phyloP scores from a whole-genome alignment of 2,329 filamentous ascomycete genomes.

The Anthostomella pinea region DNA sequence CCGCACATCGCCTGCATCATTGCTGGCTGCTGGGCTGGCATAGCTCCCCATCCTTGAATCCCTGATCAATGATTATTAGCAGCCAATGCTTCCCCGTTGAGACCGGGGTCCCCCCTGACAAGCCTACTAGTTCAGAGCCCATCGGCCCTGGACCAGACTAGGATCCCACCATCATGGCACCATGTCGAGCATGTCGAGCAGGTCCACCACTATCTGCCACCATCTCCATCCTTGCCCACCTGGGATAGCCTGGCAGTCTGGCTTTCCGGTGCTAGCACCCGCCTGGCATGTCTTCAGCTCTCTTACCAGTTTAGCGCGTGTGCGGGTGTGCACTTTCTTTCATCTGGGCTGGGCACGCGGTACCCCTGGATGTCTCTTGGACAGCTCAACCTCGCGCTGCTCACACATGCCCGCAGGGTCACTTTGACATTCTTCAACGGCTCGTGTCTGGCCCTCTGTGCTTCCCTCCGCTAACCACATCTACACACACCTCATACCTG shows the following conservation, averaged over 20 bases:
- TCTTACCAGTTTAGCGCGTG: neutral
- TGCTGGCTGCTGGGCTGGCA: conserved; percentile 4
- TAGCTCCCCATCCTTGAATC: conserved; percentile 23
- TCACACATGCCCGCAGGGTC: conserved; percentile 14
- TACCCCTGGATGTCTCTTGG: conserved; percentile 14
- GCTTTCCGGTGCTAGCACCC: too few relatives aligned
- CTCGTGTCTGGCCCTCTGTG: conserved; percentile 9
- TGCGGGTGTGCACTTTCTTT: conserved; percentile 11
- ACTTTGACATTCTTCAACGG: conserved; percentile 14
- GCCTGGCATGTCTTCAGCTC: neutral
- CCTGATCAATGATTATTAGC: conserved; percentile 31
- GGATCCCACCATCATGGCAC: conserved; percentile 32
- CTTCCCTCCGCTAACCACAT: conserved; percentile 1
- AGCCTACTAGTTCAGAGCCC: conserved; percentile 25
- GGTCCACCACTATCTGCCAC: conserved; percentile 24
- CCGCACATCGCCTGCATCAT: conserved; percentile 7
- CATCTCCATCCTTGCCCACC: conserved; percentile 23
- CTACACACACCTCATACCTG: too few relatives aligned
- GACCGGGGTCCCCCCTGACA: conserved; percentile 28
- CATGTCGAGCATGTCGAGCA: conserved; percentile 19
- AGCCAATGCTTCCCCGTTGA: conserved; percentile 28
- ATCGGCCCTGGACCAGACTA: conserved; percentile 23
- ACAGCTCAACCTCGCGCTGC: conserved; percentile 16
- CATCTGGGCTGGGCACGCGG: conserved; percentile 4
- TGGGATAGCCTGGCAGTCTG: too few relatives aligned